Base-by-base conservation (phyloP, 2,329 filamentous ascomycete genomes). In the Colletotrichum navitas region DNA sequence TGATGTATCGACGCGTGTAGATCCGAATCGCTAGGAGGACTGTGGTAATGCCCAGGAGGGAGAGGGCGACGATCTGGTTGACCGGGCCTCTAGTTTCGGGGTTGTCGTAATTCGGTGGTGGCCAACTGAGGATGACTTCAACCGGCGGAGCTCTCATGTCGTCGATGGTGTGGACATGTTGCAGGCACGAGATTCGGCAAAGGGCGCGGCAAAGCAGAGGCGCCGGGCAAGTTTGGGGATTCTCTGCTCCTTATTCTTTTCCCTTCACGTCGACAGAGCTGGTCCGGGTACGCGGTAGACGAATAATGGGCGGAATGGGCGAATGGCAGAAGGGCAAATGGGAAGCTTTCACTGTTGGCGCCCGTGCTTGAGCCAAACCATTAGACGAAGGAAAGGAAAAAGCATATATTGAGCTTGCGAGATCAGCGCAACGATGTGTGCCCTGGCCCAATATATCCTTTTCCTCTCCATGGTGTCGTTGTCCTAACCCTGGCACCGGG, bases 1-100 rank as follows among this genome's bases (percentile, higher is more conserved):
- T 80, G 8, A 82, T 77, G 47, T 70, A 72, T 63, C 76, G 76
- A 16, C 81, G 78, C 14, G 81, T 77, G 65, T 81, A 83, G 29
- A 83, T 58, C 32, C 81, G 80, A 51, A 82, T 76, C 24, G 71
- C 75, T 8, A 83, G 66, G 58, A 81, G 68, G 8, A 76, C 26
- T 0, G 80, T 80, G 39, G 79, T 78, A 36, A 81, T 54, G 12
- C 43, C 67, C 18, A 78, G 63, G 16, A 82, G 73, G 36, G 78
- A 60, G 29, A 76, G 66, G 11, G 77, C 75, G 41, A 80, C 43
- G 43, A 80, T 74, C 62, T 76, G 72, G 34, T 77, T 79, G 18
- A 71, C 68, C 43, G 77, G 77, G 7, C 79, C 81, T 68, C 76
- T 76, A 12, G 76, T 77, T 61, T 78, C 76, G 18, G 80, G 80